Base-by-base conservation (phyloP, 192 early-diverging fungal species). In the Linnemannia schmuckeri region DNA sequence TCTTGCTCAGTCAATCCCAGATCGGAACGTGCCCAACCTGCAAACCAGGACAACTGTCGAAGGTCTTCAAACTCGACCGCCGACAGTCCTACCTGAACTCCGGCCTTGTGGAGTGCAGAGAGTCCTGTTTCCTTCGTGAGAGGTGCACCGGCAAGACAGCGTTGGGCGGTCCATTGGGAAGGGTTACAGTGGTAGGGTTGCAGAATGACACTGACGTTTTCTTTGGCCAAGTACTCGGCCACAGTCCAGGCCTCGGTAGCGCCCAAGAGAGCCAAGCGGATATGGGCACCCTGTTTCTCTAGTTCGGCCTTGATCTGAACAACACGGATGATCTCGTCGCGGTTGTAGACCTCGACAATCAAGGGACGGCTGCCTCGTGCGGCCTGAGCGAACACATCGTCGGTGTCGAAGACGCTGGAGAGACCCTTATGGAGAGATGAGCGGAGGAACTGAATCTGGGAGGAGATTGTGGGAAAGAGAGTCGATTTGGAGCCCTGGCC, bases 1-100 rank as follows among this genome's bases (percentile, higher is more conserved):
- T 95, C 93, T 20, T 82, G 78, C 75, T 89, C 93, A 20, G 72
- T 55, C 49, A 80, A 12, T 15, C 71, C 72, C 9, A 80, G 10
- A 22, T 80, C 79, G 8, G 89, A 83, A 55, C 93, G 87, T 10
- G 79, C 79, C 93, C 94, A 95, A 17, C 94, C 95, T 6, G 95
- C 95, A 85, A 95, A 93, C 94, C 94, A 96, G 15, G 93, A 88
- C 68, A 96, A 76, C 66, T 93, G 90, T 35, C 94, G 92, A 9
- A 90, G 85, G 66, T 88, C 71, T 6, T 83, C 82, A 54, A 91
- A 89, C 75, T 88, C 89, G 0, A 70, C 2, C 3, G 91, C 91
- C 40, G 90, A 90, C n/a, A 94, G 46, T 7, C 87, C 90, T 6
- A 95, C 83, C 40, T 90, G 91, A 22, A 96, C 95, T 15, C 93